Evolutionary conservation across 345 rosid species (phyloP).

Genomic region (Citrus glauca): DNA sequence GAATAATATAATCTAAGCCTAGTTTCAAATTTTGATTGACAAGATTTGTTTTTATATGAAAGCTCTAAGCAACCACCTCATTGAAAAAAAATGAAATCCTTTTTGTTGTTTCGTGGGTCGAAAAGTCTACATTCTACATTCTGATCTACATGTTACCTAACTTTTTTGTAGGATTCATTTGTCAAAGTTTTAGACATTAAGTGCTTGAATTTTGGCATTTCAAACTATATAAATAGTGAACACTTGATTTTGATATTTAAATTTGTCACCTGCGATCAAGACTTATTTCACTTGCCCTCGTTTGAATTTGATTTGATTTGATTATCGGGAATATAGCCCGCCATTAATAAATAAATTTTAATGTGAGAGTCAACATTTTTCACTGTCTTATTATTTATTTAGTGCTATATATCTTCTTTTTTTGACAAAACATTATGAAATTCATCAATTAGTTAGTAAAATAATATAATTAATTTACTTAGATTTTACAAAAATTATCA

Average conservation of each 20-base stretch:
- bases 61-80: conserved; percentile 11
- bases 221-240: background rate
- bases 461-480: no score
- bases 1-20: no score
- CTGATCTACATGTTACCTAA: background rate
- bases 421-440: accelerated
- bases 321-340: background rate
- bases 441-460: no score
- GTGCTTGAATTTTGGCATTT: background rate
- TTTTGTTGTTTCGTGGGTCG: background rate
- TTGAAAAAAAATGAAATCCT: background rate
- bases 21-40: background rate
- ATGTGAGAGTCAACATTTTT: no score
- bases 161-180: conserved; percentile 5
- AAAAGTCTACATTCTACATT: background rate
- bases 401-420: no score
- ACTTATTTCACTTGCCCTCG: background rate
- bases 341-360: background rate
- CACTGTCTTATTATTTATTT: no score
- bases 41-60: background rate
- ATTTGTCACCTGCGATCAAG: background rate
- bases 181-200: background rate
- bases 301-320: background rate
- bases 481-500: no score
- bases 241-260: background rate